Conservation (phyloP, 2,329 filamentous ascomycete species). For the Fusarium oxysporum region DNA sequence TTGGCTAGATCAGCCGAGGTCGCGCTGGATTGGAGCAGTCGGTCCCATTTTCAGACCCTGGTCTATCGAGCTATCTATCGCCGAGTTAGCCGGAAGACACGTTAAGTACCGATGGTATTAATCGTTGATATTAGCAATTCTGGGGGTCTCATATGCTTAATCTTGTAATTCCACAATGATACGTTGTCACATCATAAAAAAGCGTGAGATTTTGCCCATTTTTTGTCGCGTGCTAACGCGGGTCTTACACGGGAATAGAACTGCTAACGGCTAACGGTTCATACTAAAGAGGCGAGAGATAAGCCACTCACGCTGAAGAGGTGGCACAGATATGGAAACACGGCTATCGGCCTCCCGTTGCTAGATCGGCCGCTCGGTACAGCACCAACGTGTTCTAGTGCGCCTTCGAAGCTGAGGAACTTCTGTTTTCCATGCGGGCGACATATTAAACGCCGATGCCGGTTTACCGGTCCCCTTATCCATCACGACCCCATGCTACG, state of each 20-base stretch:
- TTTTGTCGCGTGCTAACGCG: not conserved
- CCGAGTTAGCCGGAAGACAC: constrained; percentile 18
- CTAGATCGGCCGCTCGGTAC: not conserved
- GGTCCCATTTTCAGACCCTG: not conserved
- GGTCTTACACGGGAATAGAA: not conserved
- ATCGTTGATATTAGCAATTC: not conserved
- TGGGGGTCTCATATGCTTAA: not conserved
- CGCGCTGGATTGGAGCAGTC: constrained; percentile 6
- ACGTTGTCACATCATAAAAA: not conserved
- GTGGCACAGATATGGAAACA: not conserved
- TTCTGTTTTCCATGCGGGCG: constrained; percentile 1
- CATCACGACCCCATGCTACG: not conserved
- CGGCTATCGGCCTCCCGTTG: not conserved
- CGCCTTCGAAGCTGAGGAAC: not conserved
- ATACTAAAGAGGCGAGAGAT: not conserved
- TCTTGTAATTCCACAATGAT: not conserved
- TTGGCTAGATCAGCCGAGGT: not conserved
- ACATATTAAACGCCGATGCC: not conserved
- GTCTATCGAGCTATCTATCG: not conserved
- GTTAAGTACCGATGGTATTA: not conserved
- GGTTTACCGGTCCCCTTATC: not conserved
- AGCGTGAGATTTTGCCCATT: not conserved
- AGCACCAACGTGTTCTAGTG: not conserved
- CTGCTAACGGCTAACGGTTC: not conserved
- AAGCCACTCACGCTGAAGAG: not conserved